Evolutionary conservation across 169 alveolate genomes (phyloP).

Genomic region (Eimeria brunetti): DNA sequence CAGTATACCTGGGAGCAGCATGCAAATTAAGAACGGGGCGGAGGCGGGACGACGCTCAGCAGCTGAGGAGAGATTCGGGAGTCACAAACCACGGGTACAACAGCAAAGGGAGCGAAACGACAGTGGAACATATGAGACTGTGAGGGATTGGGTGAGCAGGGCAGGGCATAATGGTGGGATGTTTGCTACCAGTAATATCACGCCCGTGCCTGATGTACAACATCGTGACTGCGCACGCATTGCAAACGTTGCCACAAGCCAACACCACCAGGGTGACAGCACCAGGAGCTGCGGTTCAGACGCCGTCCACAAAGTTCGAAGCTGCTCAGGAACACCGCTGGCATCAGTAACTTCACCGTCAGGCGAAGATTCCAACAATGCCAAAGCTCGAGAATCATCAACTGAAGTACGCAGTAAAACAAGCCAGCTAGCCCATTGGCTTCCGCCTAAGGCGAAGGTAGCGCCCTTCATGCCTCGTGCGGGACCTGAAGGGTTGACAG

Average conservation of each 20-base stretch:
- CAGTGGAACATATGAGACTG: not conserved
- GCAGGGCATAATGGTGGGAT: not conserved
- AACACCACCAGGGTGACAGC: not conserved
- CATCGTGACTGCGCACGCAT: not conserved
- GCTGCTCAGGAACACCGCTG: slow-evolving; percentile 52
- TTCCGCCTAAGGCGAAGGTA: slow-evolving; percentile 11
- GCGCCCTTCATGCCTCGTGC: not conserved
- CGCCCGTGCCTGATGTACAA: not conserved
- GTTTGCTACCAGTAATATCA: not conserved
- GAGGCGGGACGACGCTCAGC: slow-evolving; percentile 18
- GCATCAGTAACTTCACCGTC: not conserved
- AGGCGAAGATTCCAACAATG: not conserved
- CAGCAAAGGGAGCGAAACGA: not conserved
- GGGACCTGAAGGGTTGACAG: not conserved
- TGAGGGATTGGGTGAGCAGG: not conserved
- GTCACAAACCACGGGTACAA: not conserved
- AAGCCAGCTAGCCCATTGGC: not conserved
- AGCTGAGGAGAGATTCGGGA: slow-evolving; percentile 9
- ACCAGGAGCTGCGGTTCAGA: not conserved
- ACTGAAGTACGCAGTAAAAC: not conserved
- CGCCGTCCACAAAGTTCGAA: slow-evolving; percentile 33
- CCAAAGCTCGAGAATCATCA: not conserved
- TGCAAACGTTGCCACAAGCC: slow-evolving; percentile 24
- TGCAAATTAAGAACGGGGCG: not conserved
- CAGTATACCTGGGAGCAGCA: not conserved